Base-by-base conservation (phyloP, 805 yeast genomes). In the Starmerella etchellsii region DNA sequence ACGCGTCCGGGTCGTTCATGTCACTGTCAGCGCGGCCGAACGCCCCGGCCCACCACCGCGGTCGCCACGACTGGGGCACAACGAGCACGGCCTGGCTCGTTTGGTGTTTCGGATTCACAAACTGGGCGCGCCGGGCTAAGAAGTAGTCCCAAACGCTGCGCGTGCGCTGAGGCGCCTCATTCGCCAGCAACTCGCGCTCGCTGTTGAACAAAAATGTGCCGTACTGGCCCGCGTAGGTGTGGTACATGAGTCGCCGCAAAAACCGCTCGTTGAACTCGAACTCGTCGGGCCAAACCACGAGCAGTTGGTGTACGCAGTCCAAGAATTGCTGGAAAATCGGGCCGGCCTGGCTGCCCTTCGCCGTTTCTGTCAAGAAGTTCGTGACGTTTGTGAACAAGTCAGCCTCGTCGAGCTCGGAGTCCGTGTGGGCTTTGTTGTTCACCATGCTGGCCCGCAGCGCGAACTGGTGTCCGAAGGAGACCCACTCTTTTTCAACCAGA, bases 291-390 rank as follows among this genome's bases (percentile, higher is more conserved):
- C 73, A 68, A 55, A 84, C 94, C 7, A 74, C 59, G 38, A 71
- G 58, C 16, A 88, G 56, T 56, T 91, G 98, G 57, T 78, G 85
- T 1, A 84, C 80, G 48, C 91, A 77, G 54, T 91, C 98, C 34
- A 91, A 60, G 60, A 87, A 91, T 56, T 91, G 98, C 53, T 85
- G 96, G 62, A 91, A 88, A 1, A 87, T 74, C 0, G 98, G 98
- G 11, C 95, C 81, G n/a, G 78, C 74, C 40, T 74, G 70, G 47
- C 54, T 43, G 19, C 51, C 54, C 24, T 46, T 43, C 2, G 57
- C 40, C 11, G 53, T 41, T 21, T 53, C 57, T 21, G 44, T 34
- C 22, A 53, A 36, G 34, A 53, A 53, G 31, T 40, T 67, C 38
- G 76, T 67, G 19, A 77, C 65, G 38, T 67, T 68, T 43, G 62